Evolutionary conservation across 345 rosid species (phyloP).

Genomic region (Clausena lansium): DNA sequence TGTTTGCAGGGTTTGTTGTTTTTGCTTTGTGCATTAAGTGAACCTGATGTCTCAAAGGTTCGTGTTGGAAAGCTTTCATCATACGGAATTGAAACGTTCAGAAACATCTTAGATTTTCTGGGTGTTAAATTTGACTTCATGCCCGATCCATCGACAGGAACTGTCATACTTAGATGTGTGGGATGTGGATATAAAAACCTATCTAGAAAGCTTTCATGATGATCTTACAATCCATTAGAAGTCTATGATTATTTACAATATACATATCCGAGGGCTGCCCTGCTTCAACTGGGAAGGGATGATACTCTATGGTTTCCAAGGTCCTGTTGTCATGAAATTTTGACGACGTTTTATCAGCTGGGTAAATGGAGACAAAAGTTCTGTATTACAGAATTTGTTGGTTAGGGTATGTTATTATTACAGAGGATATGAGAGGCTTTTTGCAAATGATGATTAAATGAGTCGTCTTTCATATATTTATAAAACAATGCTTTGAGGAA

Average conservation of each 20-base stretch:
- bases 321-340: background rate
- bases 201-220: constrained; percentile 65
- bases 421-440: background rate
- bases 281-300: background rate
- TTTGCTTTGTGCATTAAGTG: constrained; percentile 73
- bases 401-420: background rate
- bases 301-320: background rate
- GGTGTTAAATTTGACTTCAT: constrained; percentile 58
- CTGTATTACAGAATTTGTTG: background rate
- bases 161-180: constrained; percentile 67
- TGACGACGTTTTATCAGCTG: background rate
- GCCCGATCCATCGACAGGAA: constrained; percentile 72
- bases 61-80: constrained; percentile 83
- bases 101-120: constrained; percentile 68
- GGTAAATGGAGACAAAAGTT: background rate
- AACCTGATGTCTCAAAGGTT: constrained; percentile 75
- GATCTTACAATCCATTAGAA: background rate
- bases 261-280: background rate
- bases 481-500: background rate
- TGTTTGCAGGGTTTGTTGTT: constrained; percentile 65
- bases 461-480: background rate
- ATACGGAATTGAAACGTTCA: constrained; percentile 73
- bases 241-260: constrained; percentile 1
- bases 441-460: background rate
- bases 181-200: constrained; percentile 84